Conservation (phyloP, 345 rosid species). For the Arabidopsis suecica region DNA sequence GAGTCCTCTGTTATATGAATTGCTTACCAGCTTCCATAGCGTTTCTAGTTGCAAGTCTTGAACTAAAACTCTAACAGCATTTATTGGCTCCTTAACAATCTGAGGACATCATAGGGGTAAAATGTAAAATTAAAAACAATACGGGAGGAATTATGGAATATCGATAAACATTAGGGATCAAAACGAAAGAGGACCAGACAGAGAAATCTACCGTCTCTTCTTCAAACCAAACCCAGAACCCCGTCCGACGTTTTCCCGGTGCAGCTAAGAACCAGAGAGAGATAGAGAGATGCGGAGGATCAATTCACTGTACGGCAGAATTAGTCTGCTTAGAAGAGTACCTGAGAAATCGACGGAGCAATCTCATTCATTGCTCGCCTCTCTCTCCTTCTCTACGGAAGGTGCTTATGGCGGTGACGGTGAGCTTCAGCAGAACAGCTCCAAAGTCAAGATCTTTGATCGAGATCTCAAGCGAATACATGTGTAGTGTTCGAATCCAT, state of each 20-base stretch:
- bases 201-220: constrained; percentile 25
- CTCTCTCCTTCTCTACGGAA: constrained; percentile 51
- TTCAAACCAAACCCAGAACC: constrained; percentile 33
- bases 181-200: constrained; percentile 18
- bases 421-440: constrained; percentile 42
- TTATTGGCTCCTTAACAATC: not conserved
- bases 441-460: constrained; percentile 76
- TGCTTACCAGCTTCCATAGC: not conserved
- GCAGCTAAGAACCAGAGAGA: not conserved
- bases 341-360: not conserved
- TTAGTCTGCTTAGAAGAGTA: constrained; percentile 9
- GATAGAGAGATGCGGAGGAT: constrained; percentile 39
- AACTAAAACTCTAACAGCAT: too few species aligned
- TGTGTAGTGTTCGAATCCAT: constrained; percentile 45
- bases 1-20: not conserved
- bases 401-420: constrained; percentile 48
- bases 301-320: constrained; percentile 25
- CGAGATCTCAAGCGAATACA: constrained; percentile 90
- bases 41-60: not conserved
- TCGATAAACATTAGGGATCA: constrained; percentile 8
- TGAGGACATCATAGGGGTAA: not conserved
- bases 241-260: constrained; percentile 22
- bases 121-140: not conserved
- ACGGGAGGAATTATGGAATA: not conserved
- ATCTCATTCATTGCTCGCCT: constrained; percentile 22